Conservation (phyloP, 2,329 filamentous ascomycete genomes). For the Corinectria fuckeliana region DNA sequence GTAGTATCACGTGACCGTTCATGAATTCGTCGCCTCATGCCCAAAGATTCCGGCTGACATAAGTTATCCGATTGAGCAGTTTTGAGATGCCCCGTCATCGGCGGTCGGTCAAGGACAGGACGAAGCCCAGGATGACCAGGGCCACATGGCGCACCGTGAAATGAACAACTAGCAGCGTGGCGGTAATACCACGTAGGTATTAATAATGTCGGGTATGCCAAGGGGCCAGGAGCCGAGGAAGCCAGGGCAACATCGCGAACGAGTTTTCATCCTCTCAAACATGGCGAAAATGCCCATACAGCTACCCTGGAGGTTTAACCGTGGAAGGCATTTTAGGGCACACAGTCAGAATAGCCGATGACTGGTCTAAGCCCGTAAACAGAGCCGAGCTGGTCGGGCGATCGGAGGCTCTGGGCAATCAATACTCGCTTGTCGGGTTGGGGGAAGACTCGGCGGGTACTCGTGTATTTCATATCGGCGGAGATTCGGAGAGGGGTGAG, state of each 20-base stretch:
- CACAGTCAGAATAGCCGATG: conserved; percentile 26
- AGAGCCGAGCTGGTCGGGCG: conserved; percentile 33
- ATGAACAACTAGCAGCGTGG: conserved; percentile 16
- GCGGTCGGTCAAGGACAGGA: conserved; percentile 2
- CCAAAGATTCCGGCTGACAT: too few relatives aligned
- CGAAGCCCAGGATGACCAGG: conserved; percentile 9
- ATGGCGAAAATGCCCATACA: not conserved
- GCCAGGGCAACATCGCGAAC: conserved; percentile 6
- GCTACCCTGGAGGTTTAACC: conserved; percentile 1
- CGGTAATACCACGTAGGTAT: too few relatives aligned
- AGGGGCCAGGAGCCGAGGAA: conserved; percentile 15
- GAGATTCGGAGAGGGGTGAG: conserved; percentile 22
- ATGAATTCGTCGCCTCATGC: too few relatives aligned
- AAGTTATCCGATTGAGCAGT: conserved; percentile 2
- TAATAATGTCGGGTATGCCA: conserved; percentile 21
- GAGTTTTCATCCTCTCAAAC: not conserved
- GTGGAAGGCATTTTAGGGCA: not conserved
- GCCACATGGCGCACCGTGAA: conserved; percentile 22
- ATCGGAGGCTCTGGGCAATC: conserved; percentile 30
- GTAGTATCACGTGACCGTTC: not conserved
- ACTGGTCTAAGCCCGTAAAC: conserved; percentile 2
- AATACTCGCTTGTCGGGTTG: conserved; percentile 13
- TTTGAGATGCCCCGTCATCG: conserved; percentile 6
- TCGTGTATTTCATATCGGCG: conserved; percentile 9
- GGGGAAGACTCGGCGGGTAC: conserved; percentile 8